A percentile compares a stretch with the other conserved stretches of the same genome.
Conservation (phyloP, 495 filamentous ascomycete genomes). For the Xylaria acuta region DNA sequence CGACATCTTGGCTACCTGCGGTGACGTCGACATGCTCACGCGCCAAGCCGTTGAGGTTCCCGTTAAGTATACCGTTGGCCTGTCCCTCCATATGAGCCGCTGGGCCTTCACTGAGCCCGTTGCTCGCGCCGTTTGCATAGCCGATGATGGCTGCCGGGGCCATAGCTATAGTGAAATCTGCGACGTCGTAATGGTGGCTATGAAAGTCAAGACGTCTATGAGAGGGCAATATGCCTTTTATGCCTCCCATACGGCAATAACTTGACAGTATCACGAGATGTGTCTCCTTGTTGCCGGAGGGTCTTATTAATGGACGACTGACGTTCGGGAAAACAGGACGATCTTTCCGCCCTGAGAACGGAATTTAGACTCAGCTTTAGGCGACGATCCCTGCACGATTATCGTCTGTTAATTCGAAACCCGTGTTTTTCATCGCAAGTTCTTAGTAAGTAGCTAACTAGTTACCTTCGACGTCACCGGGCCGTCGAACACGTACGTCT, state of each 20-base stretch:
- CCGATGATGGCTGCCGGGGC: constrained; percentile 51
- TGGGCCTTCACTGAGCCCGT: constrained; percentile 36
- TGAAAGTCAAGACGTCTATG: constrained; percentile 23
- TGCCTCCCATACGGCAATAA: constrained; percentile 15
- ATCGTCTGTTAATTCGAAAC: constrained; percentile 39
- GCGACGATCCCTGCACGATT: constrained; percentile 31
- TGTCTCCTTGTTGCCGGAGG: neutral
- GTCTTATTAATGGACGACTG: constrained; percentile 27
- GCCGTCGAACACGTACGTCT: constrained; percentile 32
- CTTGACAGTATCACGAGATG: neutral
- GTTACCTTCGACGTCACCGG: constrained; percentile 28
- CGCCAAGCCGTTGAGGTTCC: constrained; percentile 43
- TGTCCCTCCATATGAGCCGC: constrained; percentile 35
- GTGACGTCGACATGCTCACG: constrained; percentile 28
- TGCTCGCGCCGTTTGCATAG: constrained; percentile 44
- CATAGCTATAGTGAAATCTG: constrained; percentile 46
- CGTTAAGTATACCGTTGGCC: constrained; percentile 45
- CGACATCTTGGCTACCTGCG: constrained; percentile 30
- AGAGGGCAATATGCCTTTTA: constrained; percentile 27
- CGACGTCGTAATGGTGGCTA: constrained; percentile 33
- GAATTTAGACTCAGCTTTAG: constrained; percentile 40
- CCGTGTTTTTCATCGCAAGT: neutral
- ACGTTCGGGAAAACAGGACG: constrained; percentile 39
- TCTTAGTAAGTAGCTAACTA: neutral
- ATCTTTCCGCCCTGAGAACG: constrained; percentile 44